Evolutionary conservation across 1,284 basidiomycete genomes (phyloP).

Genomic region (Apiotrichum gamsii): DNA sequence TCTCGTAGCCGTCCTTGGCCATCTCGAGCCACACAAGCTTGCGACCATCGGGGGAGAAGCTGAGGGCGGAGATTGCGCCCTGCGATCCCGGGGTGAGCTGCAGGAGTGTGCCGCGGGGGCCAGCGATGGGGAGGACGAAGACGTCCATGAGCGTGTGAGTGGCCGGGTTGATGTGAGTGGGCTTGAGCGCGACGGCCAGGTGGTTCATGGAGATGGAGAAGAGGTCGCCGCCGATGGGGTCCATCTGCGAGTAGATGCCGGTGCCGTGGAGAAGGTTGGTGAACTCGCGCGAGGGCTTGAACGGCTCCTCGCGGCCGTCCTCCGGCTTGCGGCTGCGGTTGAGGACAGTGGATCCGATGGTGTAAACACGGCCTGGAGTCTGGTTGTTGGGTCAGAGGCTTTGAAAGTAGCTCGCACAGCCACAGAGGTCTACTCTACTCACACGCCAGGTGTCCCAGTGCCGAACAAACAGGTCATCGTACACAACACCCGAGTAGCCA

Average conservation of each 20-base stretch:
- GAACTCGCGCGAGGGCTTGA: conserved; percentile 49
- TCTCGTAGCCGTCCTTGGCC: conserved; percentile 78
- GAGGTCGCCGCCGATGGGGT: conserved; percentile 70
- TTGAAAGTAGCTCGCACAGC: no score
- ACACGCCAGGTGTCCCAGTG: conserved; percentile 89
- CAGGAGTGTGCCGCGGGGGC: conserved; percentile 7
- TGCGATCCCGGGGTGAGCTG: conserved; percentile 69
- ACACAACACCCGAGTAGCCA: conserved; percentile 68
- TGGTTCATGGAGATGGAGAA: conserved; percentile 55
- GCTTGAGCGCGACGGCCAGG: conserved; percentile 78
- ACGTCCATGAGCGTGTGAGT: conserved; percentile 51
- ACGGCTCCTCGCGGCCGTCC: conserved; percentile 30
- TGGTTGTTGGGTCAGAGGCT: no score
- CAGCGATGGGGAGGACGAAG: conserved; percentile 41
- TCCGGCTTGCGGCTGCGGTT: conserved; percentile 30
- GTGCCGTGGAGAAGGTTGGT: conserved; percentile 60
- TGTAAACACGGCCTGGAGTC: conserved; percentile 59
- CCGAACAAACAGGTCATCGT: conserved; percentile 66
- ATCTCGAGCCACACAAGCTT: conserved; percentile 82
- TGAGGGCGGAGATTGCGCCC: conserved; percentile 67
- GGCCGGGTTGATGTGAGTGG: conserved; percentile 63
- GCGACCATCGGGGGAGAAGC: conserved; percentile 60
- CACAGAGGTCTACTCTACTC: no score
- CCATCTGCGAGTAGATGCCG: conserved; percentile 54
- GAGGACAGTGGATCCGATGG: conserved; percentile 44